Base-by-base conservation (phyloP, 1,284 basidiomycete genomes). In the Crucibulum cyathiforme region DNA sequence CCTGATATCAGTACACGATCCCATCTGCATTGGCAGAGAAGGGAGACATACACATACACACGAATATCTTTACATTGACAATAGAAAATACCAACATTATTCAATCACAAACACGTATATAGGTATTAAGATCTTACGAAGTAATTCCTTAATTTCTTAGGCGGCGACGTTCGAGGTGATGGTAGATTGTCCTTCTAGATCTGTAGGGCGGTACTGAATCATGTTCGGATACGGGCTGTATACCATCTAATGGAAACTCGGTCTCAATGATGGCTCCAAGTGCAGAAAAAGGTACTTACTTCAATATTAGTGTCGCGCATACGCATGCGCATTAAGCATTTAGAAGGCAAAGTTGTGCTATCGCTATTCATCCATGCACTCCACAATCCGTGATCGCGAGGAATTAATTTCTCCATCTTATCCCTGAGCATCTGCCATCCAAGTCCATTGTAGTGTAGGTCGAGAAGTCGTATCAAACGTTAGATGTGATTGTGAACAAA, bases 1-100 rank as follows among this genome's bases (percentile, higher is more conserved):
- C 73, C 88, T 99, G 7, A 75, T 96, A 58, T 84, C 89, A 24
- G 80, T 92, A 7, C 79, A 87, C 58, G 97, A 99, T 74, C 90
- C 84, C 60, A 94, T 98, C 63, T 79, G 83, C 0, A 81, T 98
- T 65, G 80, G 92, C 64, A 85, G 85, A 52, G 54, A 76, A 8
- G 24, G 4, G 24, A 24, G 24, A 24, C 24, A 24, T 24, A 24
- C 24, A 24, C 24, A 24, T 24, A 2, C 24, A 4, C 24, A 24
- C 4, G 24, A 24, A 24, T 24, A 24, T 24, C 4, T 24, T 24
- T 24, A 24, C 24, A 24, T 4, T 24, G 24, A 24, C 24, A 24
- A 24, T 24, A 24, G 24, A 24, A 24, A 24, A 24, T 24, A 24
- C 24, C 24, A 24, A 24, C 24, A 24, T 24, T 24, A 24, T 24